Evolutionary conservation across 805 yeast species (phyloP), one percentile per base, ranked within the genome.

Genomic region (Starmera quercuum): DNA sequence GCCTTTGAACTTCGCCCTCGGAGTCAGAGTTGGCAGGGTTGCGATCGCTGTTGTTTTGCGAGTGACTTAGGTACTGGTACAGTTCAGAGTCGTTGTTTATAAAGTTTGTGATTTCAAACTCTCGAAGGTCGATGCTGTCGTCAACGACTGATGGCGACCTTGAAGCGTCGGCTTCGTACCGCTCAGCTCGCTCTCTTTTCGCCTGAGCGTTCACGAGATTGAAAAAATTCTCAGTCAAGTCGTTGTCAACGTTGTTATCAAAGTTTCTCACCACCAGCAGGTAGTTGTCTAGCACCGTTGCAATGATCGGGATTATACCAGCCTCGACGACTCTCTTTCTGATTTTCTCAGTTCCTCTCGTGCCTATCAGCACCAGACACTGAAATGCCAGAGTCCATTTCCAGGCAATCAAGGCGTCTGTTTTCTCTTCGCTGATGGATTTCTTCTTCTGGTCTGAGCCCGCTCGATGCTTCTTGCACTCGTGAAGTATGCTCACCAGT

Each of bases 341-440:
- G 31, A 88, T 84, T 33, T 66, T 63, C 56, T 88, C 97, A 2
- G 94, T 78, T 17, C 98, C 98, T 45, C 97, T 70, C 1, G 97
- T 87, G 11, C 97, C 96, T 14, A 90, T 77, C 36, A 86, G 69
- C 1, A 90, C 95, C 36, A 90, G 63, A 54, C 97, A 88, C 62
- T 90, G 98, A 51, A 92, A 78, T 0, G 97, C 84, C 35, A 90
- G 63, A 6, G 95, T 84, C 98, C 98, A 90, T 61, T 90, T 90
- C 96, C 96, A 90, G 0, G 95, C 88, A n/a, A 82, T 66, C 42
- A 85, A 64, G 18, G 78, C 70, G 29, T 52, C 44, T 35, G 45
- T 44, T 37, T 63, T 61, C 42, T 54, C 62, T 39, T 54, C 50
- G 29, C 48, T 42, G 18, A 58, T 43, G 23, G 49, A 37, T 39